Evolutionary conservation across 106 monocot species (phyloP), one percentile per base, ranked within the genome.

Genomic region (Dactylorhiza incarnata): DNA sequence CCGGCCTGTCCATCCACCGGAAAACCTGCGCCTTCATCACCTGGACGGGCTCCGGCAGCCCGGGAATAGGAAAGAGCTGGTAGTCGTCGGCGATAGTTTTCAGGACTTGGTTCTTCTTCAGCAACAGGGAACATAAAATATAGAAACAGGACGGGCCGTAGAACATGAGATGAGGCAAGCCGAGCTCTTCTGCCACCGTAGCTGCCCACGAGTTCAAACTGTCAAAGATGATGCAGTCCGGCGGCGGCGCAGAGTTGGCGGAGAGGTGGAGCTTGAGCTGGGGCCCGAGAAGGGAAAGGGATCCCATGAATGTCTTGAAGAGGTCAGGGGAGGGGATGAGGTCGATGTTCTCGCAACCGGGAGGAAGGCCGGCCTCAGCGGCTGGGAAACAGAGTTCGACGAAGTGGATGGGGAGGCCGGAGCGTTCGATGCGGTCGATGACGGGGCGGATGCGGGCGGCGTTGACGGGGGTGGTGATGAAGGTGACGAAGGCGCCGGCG

Each of bases 51-150:
- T 88, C 73, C 3, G 83, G 81, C 15, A 88, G 44, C 13, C 62
- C 84, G 8, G 88, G 88, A 14, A 87, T 77, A 13, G 46, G 24
- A 48, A 83, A 63, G 13, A 29, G 53, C 63, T 82, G 66, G 26
- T 17, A 19, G 17, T 73, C 84, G 13, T 71, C 79, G 14, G 10
- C 71, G 7, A 48, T 46, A 4, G 14, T 47, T 8, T 71, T 7
- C 16, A 6, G 20, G n/a, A 47, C 46, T 16, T 51, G 9, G 8
- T 26, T 15, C 47, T 2, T 24, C 8, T 10, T 37, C 48, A 80
- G 45, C 10, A 62, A 24, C 22, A 51, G 43, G 23, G 16, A 48
- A 54, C 80, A 80, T 5, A 80, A 46, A 7, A 77, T 37, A 19
- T 72, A 16, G 86, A 86, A 83, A 73, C 80, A 80, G 51, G 80